Evolutionary conservation across 139 green algal genomes (phyloP).

Genomic region (Monoraphidium neglectum): DNA sequence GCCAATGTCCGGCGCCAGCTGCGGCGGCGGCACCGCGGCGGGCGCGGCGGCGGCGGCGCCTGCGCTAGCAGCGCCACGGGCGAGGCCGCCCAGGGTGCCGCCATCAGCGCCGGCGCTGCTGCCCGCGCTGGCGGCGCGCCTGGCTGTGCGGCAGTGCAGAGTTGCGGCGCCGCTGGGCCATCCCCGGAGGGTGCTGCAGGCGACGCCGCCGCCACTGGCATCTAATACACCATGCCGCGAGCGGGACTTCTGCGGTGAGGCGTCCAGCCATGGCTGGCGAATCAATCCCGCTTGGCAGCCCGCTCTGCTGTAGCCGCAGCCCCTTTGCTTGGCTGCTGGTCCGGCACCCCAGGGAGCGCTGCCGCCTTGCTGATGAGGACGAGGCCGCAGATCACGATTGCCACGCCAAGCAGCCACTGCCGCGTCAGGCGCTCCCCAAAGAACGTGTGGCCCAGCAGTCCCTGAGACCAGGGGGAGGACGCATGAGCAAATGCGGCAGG

Average conservation of each 20-base stretch:
- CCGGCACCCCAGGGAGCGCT: neutral
- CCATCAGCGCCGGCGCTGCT: no score
- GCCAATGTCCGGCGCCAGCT: slow-evolving; percentile 3
- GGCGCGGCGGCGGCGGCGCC: neutral
- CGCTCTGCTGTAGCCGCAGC: neutral
- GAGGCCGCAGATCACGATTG: slow-evolving; percentile 18
- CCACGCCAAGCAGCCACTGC: slow-evolving; percentile 31
- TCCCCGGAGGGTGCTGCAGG: no score
- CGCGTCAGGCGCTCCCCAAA: slow-evolving; percentile 32
- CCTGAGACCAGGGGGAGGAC: slow-evolving; percentile 7
- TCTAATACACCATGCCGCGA: no score
- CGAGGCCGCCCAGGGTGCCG: no score
- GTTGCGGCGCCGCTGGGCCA: no score
- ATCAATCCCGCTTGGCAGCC: neutral
- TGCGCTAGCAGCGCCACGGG: no score
- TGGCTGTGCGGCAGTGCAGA: no score
- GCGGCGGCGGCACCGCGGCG: neutral
- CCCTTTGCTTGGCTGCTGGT: neutral
- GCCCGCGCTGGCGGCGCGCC: no score
- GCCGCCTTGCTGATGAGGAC: slow-evolving; percentile 23
- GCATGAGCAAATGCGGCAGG: neutral
- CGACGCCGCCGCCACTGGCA: no score
- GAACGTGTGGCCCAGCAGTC: slow-evolving; percentile 29
- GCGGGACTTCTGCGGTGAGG: neutral
- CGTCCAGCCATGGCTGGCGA: neutral